Conservation (phyloP, 2,329 filamentous ascomycete genomes). For the Ophiosphaerella korrae region DNA sequence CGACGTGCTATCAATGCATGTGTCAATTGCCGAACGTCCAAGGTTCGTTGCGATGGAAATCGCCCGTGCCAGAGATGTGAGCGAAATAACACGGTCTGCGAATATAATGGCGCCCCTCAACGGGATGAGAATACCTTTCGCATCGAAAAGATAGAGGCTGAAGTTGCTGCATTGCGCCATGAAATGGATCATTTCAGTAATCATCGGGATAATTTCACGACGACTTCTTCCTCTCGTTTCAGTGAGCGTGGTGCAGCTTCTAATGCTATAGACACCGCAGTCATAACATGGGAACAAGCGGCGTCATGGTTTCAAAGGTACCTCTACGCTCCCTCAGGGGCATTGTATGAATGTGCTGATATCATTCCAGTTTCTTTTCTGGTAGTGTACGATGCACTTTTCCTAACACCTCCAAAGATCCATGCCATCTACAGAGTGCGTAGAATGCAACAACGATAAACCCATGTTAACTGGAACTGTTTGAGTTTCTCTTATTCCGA, state of each 20-base stretch:
- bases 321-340: background rate
- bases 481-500: too few species aligned
- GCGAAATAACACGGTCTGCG: constrained; percentile 28
- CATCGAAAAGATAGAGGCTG: constrained; percentile 34
- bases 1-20: constrained; percentile 43
- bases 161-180: constrained; percentile 23
- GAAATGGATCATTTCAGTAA: constrained; percentile 12
- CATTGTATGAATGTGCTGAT: constrained; percentile 2
- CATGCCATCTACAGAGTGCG: too few species aligned
- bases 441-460: background rate
- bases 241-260: constrained; percentile 5
- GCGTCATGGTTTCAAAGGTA: constrained; percentile 31
- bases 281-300: constrained; percentile 35
- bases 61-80: constrained; percentile 39
- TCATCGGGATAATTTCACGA: constrained; percentile 1
- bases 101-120: constrained; percentile 30
- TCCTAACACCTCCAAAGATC: background rate
- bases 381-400: constrained; percentile 28
- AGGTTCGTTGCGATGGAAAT: constrained; percentile 40
- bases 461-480: too few species aligned
- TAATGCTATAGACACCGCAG: constrained; percentile 30
- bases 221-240: background rate
- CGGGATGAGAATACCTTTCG: constrained; percentile 29
- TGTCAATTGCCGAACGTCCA: constrained; percentile 35
- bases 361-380: constrained; percentile 32